Evolutionary conservation across 257 asterid genomes (phyloP), one percentile per base, ranked within the genome.

Genomic region (Ajuga chamaepitys): DNA sequence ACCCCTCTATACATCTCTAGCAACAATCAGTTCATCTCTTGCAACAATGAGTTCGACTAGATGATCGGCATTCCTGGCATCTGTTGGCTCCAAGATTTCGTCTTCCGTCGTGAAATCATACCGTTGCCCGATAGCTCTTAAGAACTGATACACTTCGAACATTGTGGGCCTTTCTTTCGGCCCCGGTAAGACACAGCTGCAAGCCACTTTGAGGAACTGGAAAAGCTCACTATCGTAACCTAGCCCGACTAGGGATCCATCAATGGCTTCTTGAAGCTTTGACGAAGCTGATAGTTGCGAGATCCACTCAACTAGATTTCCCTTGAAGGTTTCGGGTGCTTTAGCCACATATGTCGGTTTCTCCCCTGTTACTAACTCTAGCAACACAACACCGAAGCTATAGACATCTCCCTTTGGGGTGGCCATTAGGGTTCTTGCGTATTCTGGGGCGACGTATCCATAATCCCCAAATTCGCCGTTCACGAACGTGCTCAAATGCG

Each of bases 401-500:
- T 77, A 91, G 20, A 91, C 96, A 26, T 91, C 98, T 5, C 98
- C 98, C 75, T 91, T 88, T 11, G 95, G 95, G 10, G 98, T 91
- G 64, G 95, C 98, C 48, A 85, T 14, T 0, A 91, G 84, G 18
- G 98, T 91, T 68, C 95, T 81, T 0, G 88, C 48, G 8, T 88
- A 86, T 66, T 91, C 98, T 0, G 95, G 98, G 0, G 96, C 96
- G 48, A 91, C 96, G 58, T 91, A 91, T 44, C 98, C 98, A 62
- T 78, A 76, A 51, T 91, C 95, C 21, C 98, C 98, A 1, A 91
- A 91, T 58, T 91, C 96, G 4, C 98, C 96, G 22, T 91, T 91
- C 67, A 91, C 96, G 12, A 88, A 88, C 13, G 98, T 91, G 67
- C 96, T 91, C 80, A 91, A 69, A 70, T 88, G 98, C 20, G 96